phyloP scores from a whole-genome alignment of 2,329 filamentous ascomycete species.

The Botrytis paeoniae region DNA sequence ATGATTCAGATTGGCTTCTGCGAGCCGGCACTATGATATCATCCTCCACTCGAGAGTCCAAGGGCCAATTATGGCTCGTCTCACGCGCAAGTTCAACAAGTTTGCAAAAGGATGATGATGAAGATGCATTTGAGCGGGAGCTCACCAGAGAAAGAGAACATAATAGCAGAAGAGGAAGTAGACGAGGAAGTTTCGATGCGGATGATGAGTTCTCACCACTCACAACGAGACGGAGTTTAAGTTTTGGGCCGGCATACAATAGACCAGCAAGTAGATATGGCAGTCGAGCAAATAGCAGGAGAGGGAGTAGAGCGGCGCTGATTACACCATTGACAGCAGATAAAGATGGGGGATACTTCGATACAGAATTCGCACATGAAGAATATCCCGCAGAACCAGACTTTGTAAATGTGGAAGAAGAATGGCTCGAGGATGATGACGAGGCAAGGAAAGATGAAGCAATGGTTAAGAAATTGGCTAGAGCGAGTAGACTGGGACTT shows the following conservation, averaged over 20 bases:
- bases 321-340: conserved; percentile 45
- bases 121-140: conserved; percentile 52
- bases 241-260: conserved; percentile 44
- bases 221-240: conserved; percentile 34
- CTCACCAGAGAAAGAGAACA: conserved; percentile 50
- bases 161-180: conserved; percentile 39
- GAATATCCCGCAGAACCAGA: conserved; percentile 52
- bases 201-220: conserved; percentile 40
- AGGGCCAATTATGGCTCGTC: conserved; percentile 68
- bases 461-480: conserved; percentile 54
- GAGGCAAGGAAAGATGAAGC: conserved; percentile 56
- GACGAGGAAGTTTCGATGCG: conserved; percentile 38
- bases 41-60: conserved; percentile 61
- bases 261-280: conserved; percentile 48
- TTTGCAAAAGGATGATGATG: conserved; percentile 52
- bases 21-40: conserved; percentile 61
- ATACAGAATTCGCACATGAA: conserved; percentile 34
- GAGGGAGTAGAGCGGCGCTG: conserved; percentile 26
- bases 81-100: conserved; percentile 63
- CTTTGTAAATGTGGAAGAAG: conserved; percentile 61
- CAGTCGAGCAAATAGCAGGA: conserved; percentile 40
- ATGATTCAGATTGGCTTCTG: conserved; percentile 63
- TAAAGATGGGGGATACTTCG: conserved; percentile 46
- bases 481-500: conserved; percentile 49
- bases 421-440: conserved; percentile 53